Evolutionary conservation across 2,329 filamentous ascomycete species (phyloP).

Genomic region (Magnaporthiopsis incrustans): DNA sequence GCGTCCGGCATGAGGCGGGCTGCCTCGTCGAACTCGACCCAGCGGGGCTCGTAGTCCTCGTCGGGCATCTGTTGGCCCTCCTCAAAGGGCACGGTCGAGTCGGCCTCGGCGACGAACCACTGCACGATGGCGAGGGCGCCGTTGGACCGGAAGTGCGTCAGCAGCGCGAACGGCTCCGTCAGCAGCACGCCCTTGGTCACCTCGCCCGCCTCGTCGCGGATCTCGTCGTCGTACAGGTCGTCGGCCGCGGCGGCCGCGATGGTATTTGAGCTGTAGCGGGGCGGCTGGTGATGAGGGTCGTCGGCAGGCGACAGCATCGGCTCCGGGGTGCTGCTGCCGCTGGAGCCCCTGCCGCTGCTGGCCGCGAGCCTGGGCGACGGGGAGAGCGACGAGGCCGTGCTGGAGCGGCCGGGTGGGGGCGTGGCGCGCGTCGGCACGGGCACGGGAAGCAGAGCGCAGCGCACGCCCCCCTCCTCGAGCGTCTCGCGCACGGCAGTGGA

Average conservation of each 20-base stretch:
- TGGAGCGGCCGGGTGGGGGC: not conserved
- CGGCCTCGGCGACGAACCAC: constrained; percentile 12
- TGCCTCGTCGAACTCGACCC: constrained; percentile 11
- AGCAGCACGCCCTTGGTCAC: constrained; percentile 9
- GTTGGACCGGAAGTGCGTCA: constrained; percentile 13
- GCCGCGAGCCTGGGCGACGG: not conserved
- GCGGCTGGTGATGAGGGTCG: not conserved
- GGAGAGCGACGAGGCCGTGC: constrained; percentile 3
- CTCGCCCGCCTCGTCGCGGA: constrained; percentile 7
- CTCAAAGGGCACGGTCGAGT: constrained; percentile 5
- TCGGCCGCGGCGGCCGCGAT: not conserved
- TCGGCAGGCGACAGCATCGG: not conserved
- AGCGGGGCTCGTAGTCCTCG: constrained; percentile 11
- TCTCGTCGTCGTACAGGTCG: not conserved
- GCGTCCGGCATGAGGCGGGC: constrained; percentile 7
- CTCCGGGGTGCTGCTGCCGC: not conserved
- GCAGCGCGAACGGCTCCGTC: constrained; percentile 12
- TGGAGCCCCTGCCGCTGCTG: not conserved
- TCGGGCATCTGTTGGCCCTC: constrained; percentile 9
- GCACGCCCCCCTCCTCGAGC: constrained; percentile 13
- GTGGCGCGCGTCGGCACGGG: constrained; percentile 11
- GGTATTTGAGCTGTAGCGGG: not conserved
- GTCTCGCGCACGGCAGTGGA: constrained; percentile 13
- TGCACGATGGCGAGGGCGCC: constrained; percentile 12
- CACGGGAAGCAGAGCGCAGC: constrained; percentile 9